Evolutionary conservation across 2,329 filamentous ascomycete species (phyloP).

Genomic region (Talaromyces amestolkiae): DNA sequence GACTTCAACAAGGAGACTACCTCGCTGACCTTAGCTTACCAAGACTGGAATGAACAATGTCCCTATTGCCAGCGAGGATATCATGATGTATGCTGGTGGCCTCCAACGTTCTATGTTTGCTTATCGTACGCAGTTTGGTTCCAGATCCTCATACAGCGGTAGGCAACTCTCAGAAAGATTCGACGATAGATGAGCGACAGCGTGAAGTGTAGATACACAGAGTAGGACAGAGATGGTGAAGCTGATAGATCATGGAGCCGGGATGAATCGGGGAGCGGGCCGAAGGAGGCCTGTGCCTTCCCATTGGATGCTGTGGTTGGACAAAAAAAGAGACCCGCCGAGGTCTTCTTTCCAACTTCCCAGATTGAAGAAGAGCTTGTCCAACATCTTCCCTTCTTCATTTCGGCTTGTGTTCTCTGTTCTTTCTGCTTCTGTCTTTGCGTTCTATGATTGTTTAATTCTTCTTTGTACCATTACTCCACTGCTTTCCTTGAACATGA

Average conservation of each 20-base stretch:
- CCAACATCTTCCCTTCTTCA: background rate
- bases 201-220: no score
- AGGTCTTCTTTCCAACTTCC: background rate
- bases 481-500: constrained; percentile 26
- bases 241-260: background rate
- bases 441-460: background rate
- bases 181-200: no score
- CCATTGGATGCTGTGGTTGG: background rate
- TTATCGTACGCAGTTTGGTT: no score
- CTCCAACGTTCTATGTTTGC: no score
- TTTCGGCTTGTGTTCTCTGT: background rate
- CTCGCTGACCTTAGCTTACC: no score
- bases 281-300: constrained; percentile 1
- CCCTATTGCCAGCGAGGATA: no score
- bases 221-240: no score
- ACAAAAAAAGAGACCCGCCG: background rate
- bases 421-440: background rate
- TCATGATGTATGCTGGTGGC: no score
- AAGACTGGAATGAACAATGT: no score
- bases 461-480: background rate
- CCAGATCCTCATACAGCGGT: no score
- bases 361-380: background rate
- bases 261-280: constrained; percentile 14
- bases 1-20: no score
- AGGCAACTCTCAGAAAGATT: no score